A percentile compares a stretch with the other conserved stretches of the same genome.
Conservation (phyloP, 495 filamentous ascomycete genomes). For the Penicillium macrosclerotiorum region DNA sequence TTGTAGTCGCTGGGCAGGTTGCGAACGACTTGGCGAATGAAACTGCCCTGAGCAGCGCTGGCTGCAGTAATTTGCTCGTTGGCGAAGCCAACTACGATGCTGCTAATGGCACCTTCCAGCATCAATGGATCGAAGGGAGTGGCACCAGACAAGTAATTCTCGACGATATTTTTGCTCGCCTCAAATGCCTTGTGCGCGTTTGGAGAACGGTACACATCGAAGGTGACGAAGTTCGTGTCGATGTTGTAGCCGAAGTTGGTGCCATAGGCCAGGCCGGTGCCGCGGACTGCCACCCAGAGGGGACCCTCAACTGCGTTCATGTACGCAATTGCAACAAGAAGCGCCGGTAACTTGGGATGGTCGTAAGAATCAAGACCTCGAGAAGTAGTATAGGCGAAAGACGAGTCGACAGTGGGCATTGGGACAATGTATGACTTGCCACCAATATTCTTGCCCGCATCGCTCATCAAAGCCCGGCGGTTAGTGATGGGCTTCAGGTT, state of each 20-base stretch:
- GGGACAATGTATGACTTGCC: conserved; percentile 76
- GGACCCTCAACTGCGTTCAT: conserved; percentile 93
- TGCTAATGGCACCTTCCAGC: conserved; percentile 86
- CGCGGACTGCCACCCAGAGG: conserved; percentile 87
- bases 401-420: conserved; percentile 91
- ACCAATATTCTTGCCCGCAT: conserved; percentile 70
- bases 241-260: conserved; percentile 70
- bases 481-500: conserved; percentile 59
- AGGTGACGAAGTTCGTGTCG: conserved; percentile 75
- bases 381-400: conserved; percentile 73
- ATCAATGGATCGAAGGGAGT: conserved; percentile 72
- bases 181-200: conserved; percentile 84
- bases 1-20: conserved; percentile 77
- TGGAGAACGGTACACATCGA: conserved; percentile 83
- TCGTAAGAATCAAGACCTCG: conserved; percentile 71
- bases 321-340: conserved; percentile 84
- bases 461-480: conserved; percentile 61
- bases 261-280: conserved; percentile 89
- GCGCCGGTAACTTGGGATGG: conserved; percentile 75
- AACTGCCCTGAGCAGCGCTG: conserved; percentile 75
- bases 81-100: conserved; percentile 78
- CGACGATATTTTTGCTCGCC: conserved; percentile 70
- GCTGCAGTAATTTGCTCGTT: conserved; percentile 84
- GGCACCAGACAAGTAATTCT: conserved; percentile 59
- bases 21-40: conserved; percentile 74